Conservation (phyloP, 345 rosid species). For the Physaria fendleri region DNA sequence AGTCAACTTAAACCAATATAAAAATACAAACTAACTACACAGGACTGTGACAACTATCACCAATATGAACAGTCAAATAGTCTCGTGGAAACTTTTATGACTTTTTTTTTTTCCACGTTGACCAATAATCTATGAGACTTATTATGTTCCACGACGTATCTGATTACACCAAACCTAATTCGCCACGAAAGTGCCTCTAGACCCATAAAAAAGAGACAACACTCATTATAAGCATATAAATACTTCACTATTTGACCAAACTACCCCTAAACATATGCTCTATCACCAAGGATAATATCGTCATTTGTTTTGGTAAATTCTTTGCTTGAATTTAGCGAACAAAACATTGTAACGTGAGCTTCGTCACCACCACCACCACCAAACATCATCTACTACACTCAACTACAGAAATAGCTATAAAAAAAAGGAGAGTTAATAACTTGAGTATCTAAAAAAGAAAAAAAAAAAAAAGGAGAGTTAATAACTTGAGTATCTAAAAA, state of each 20-base stretch:
- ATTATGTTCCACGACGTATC: constrained; percentile 19
- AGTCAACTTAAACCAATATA: constrained; percentile 2
- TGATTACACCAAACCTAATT: constrained; percentile 32
- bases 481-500: too few species aligned
- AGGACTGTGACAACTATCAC: constrained; percentile 19
- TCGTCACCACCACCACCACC: background rate
- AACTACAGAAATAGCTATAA: too few species aligned
- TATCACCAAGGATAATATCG: background rate
- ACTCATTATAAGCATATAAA: constrained; percentile 24
- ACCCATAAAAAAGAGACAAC: constrained; percentile 31
- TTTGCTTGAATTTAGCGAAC: constrained; percentile 15
- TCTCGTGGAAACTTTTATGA: constrained; percentile 9
- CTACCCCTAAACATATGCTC: constrained; percentile 1
- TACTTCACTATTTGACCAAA: constrained; percentile 6
- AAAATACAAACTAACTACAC: too few species aligned
- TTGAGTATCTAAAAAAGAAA: background rate
- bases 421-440: too few species aligned
- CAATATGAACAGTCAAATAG: background rate
- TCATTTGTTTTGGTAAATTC: background rate
- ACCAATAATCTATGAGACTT: background rate
- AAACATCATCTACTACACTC: too few species aligned
- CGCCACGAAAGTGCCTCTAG: constrained; percentile 31
- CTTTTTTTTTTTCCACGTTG: constrained; percentile 14
- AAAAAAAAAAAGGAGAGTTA: too few species aligned
- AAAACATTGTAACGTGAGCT: too few species aligned